Evolutionary conservation across 2,329 filamentous ascomycete genomes (phyloP).

Genomic region (Aspergillus oerlinghausenensis): DNA sequence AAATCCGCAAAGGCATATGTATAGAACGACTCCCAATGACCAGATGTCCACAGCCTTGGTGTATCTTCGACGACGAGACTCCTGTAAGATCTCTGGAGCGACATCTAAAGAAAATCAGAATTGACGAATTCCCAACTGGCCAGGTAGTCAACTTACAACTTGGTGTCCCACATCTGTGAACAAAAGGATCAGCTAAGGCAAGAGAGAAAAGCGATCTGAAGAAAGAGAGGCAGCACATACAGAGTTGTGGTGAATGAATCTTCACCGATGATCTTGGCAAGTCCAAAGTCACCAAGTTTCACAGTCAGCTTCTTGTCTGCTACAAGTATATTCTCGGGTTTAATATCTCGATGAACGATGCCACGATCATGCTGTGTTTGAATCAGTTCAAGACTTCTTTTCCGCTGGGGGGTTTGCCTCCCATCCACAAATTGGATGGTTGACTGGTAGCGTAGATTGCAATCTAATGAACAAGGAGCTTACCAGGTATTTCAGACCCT

Average conservation of each 20-base stretch:
- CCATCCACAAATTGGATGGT: not conserved
- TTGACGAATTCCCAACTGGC: not conserved
- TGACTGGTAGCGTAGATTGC: not conserved
- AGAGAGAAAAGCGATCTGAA: not conserved
- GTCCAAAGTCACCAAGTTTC: slow-evolving; percentile 92
- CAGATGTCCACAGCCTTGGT: slow-evolving; percentile 93
- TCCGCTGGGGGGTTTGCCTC: not conserved
- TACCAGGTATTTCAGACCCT: slow-evolving; percentile 92
- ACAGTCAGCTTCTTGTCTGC: slow-evolving; percentile 79
- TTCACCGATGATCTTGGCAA: slow-evolving; percentile 97
- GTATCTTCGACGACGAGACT: slow-evolving; percentile 77
- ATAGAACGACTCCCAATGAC: slow-evolving; percentile 95
- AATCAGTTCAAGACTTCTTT: not conserved
- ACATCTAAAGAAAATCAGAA: slow-evolving; percentile 55
- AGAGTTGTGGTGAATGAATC: slow-evolving; percentile 96
- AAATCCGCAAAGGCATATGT: slow-evolving; percentile 95
- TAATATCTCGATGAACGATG: slow-evolving; percentile 96
- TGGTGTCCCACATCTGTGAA: slow-evolving; percentile 72
- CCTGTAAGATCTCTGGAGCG: slow-evolving; percentile 88
- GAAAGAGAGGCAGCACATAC: slow-evolving; percentile 37
- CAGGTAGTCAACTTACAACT: slow-evolving; percentile 56
- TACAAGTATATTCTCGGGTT: slow-evolving; percentile 91
- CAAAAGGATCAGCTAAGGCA: not conserved
- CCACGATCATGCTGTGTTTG: slow-evolving; percentile 78
- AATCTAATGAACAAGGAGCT: slow-evolving; percentile 24